A percentile compares a stretch with the other conserved stretches of the same genome.
These are phyloP conservation scores for Lasiodiplodia sp. DNA, from an alignment of 2,329 filamentous ascomycete genomes.

Conservation along the genomic window DNA sequence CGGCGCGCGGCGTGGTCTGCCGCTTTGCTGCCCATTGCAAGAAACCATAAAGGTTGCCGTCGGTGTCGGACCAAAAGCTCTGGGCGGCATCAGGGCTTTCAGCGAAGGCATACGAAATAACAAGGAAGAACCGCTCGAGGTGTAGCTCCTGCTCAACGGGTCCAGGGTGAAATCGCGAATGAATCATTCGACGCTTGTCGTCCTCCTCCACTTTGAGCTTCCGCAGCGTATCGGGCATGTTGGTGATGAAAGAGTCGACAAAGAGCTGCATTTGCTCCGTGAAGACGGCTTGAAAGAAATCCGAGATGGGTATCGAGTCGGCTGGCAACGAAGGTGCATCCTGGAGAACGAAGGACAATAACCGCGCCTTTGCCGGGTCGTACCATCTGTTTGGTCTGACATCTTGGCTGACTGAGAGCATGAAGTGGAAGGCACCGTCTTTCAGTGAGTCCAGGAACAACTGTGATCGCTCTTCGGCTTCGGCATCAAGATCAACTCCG, in stretches of 20 bases:
- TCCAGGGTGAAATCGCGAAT: constrained; percentile 51
- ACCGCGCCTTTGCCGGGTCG: constrained; percentile 81
- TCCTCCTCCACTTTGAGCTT: constrained; percentile 89
- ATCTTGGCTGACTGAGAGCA: constrained; percentile 84
- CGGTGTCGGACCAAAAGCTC: constrained; percentile 90
- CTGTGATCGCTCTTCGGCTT: constrained; percentile 74
- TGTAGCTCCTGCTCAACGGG: constrained; percentile 64
- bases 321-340: constrained; percentile 74
- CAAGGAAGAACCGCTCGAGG: constrained; percentile 87
- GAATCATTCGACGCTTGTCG: constrained; percentile 70
- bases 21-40: constrained; percentile 96
- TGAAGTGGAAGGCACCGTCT: constrained; percentile 91
- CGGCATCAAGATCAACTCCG: constrained; percentile 69
- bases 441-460: constrained; percentile 79
- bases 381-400: constrained; percentile 84
- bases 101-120: constrained; percentile 92
- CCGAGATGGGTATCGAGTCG: constrained; percentile 73
- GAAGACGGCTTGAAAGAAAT: constrained; percentile 74
- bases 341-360: constrained; percentile 83
- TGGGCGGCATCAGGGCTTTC: constrained; percentile 82
- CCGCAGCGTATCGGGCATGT: constrained; percentile 90
- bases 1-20: constrained; percentile 93
- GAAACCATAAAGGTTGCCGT: constrained; percentile 93
- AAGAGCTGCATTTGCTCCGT: constrained; percentile 87
- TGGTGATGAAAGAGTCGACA: constrained; percentile 90